phyloP scores from a whole-genome alignment of 257 asterid genomes.

The Ehretia macrophylla region DNA sequence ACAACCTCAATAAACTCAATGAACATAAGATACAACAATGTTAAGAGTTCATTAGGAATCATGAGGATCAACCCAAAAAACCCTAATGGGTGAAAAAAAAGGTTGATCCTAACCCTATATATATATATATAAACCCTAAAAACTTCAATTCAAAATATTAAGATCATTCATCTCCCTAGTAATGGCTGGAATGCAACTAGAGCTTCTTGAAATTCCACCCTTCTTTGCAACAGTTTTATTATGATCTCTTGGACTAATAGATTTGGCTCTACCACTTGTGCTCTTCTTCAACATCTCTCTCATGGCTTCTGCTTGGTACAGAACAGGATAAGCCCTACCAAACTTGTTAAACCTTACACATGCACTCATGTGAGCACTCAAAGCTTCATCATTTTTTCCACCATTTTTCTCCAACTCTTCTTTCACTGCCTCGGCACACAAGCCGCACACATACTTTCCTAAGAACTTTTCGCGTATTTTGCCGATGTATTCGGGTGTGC shows the following conservation, averaged over 20 bases:
- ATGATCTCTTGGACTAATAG: constrained; percentile 21
- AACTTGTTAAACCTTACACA: constrained; percentile 44
- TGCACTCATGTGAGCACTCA: constrained; percentile 67
- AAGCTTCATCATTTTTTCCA: constrained; percentile 58
- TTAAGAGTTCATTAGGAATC: too few relatives aligned
- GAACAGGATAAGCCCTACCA: constrained; percentile 71
- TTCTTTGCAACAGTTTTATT: constrained; percentile 8
- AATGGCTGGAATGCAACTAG: constrained; percentile 42
- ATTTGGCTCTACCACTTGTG: constrained; percentile 14
- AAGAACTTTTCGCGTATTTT: constrained; percentile 43
- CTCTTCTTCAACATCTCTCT: constrained; percentile 56
- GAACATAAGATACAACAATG: too few relatives aligned
- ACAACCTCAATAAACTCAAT: too few relatives aligned
- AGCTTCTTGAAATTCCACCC: constrained; percentile 33
- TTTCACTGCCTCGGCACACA: constrained; percentile 85
- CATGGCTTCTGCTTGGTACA: constrained; percentile 88
- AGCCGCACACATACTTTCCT: constrained; percentile 78
- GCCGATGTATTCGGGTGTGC: constrained; percentile 61
- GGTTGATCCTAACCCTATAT: constrained; percentile 1
- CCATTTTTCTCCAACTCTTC: constrained; percentile 84
- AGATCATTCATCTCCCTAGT: constrained; percentile 31
- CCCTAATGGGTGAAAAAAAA: background rate
- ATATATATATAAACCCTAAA: background rate
- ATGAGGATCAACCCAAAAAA: background rate
- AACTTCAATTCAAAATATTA: constrained; percentile 1